Base-by-base conservation (phyloP, 2,329 filamentous ascomycete species). In the Ceratocystis alfenasii region DNA sequence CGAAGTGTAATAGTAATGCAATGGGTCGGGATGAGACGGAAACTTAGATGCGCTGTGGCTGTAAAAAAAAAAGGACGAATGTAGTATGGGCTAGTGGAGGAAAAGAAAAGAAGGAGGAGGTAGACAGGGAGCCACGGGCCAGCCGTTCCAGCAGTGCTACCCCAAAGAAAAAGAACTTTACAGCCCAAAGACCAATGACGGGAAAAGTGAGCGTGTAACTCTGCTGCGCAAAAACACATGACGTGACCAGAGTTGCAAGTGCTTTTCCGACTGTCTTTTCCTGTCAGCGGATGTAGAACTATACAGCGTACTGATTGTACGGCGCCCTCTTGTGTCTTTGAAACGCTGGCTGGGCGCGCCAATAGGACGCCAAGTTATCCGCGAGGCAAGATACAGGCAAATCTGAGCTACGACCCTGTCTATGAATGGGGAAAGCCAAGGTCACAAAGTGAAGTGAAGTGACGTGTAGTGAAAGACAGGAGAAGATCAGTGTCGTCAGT, bases 1-100 rank as follows among this genome's bases (percentile, higher is more conserved):
- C 20, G 5, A 57, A 57, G 33, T 30, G 10, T 30, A 57, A 28
- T 5, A 6, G 28, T 22, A 57, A 30, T 25, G 17, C 22, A 17
- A 30, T 57, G 15, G 17, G n/a, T 57, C 53, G 53, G 53, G 17
- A 57, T 57, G 53, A 30, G 22, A 57, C 53, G 53, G 53, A 57
- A 57, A 28, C 36, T 1, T 33, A 7, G 25, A 33, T 15, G 10
- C 8, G 3, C 36, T 10, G 53, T 57, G 53, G 22, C 53, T 57
- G 50, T 57, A 28, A 28, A 4, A 12, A 17, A 10, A 57, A 50
- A 22, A 12, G 10, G 36, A 41, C 36, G 36, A 41, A 41, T 41
- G 8, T 41, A 41, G 36, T 41, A 41, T 41, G 36, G 36, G 36
- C 36, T 41, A 41, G 36, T 41, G 5, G 6, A 4, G n/a, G 46